Conservation (phyloP, 768 basidiomycete species). For the Leccinum pellstonianum region DNA sequence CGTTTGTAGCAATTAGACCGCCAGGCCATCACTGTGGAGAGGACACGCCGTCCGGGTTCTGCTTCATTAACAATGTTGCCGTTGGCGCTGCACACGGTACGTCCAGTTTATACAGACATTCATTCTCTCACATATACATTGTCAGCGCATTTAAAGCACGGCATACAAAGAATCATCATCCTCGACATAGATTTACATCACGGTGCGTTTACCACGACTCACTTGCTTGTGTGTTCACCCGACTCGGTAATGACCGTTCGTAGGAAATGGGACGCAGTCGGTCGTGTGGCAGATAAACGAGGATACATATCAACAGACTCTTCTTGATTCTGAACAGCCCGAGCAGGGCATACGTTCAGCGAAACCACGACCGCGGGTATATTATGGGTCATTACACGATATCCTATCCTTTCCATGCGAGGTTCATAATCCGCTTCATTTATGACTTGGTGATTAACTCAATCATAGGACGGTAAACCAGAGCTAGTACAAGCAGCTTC, state of each 20-base stretch:
- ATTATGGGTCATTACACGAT: conserved; percentile 94
- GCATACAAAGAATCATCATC: conserved; percentile 75
- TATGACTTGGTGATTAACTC: not conserved
- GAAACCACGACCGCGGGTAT: conserved; percentile 59
- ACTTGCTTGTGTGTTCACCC: not conserved
- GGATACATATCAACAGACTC: conserved; percentile 69
- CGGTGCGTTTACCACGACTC: conserved; percentile 10
- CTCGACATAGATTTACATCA: conserved; percentile 70
- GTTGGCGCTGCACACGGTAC: conserved; percentile 88
- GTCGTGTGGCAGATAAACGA: conserved; percentile 91
- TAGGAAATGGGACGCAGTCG: conserved; percentile 94
- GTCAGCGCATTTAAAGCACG: conserved; percentile 80
- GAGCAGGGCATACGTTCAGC: conserved; percentile 24
- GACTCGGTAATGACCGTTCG: not conserved
- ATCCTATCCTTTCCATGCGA: conserved; percentile 92
- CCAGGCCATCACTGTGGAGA: conserved; percentile 96
- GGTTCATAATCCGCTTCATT: conserved; percentile 37
- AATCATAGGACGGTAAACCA: conserved; percentile 71
- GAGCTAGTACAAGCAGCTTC: conserved; percentile 85
- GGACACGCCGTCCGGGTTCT: conserved; percentile 88
- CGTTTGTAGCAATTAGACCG: conserved; percentile 84
- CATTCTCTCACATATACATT: not conserved
- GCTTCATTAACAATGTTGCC: conserved; percentile 92
- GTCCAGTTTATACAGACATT: conserved; percentile 9
- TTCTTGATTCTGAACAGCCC: conserved; percentile 44